A percentile compares a stretch with the other conserved stretches of the same genome.
Conservation (phyloP, 2,329 filamentous ascomycete genomes). For the Colletotrichum eremochloae region DNA sequence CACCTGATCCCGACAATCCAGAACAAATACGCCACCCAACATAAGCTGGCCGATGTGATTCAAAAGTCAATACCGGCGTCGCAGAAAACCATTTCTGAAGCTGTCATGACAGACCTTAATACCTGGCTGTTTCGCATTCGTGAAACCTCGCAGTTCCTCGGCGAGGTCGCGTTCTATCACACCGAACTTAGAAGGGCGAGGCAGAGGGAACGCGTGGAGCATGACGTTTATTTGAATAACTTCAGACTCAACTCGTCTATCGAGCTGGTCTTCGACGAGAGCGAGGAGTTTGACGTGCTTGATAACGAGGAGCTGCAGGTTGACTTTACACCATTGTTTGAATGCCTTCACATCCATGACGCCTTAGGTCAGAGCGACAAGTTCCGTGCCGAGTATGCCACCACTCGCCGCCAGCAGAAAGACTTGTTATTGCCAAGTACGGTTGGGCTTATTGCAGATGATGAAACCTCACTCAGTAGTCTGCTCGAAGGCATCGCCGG, state of each 20-base stretch:
- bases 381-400: constrained; percentile 92
- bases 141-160: constrained; percentile 95
- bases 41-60: constrained; percentile 95
- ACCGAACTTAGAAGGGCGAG: constrained; percentile 88
- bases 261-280: constrained; percentile 94
- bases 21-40: constrained; percentile 91
- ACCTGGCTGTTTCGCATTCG: constrained; percentile 96
- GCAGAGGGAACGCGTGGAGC: constrained; percentile 85
- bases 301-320: constrained; percentile 96
- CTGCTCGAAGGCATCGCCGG: constrained; percentile 94
- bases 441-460: constrained; percentile 83
- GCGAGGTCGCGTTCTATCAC: constrained; percentile 96
- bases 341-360: constrained; percentile 96
- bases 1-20: constrained; percentile 81
- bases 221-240: constrained; percentile 79
- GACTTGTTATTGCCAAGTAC: constrained; percentile 85
- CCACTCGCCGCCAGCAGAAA: constrained; percentile 90
- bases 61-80: constrained; percentile 95
- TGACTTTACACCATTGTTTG: constrained; percentile 93
- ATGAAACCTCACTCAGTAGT: constrained; percentile 88
- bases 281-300: constrained; percentile 93
- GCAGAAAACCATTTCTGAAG: constrained; percentile 92
- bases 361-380: constrained; percentile 92
- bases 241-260: constrained; percentile 97
- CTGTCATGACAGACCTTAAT: constrained; percentile 96